phyloP scores from a whole-genome alignment of 2,329 filamentous ascomycete genomes.

The Diplodia scrobiculata region DNA sequence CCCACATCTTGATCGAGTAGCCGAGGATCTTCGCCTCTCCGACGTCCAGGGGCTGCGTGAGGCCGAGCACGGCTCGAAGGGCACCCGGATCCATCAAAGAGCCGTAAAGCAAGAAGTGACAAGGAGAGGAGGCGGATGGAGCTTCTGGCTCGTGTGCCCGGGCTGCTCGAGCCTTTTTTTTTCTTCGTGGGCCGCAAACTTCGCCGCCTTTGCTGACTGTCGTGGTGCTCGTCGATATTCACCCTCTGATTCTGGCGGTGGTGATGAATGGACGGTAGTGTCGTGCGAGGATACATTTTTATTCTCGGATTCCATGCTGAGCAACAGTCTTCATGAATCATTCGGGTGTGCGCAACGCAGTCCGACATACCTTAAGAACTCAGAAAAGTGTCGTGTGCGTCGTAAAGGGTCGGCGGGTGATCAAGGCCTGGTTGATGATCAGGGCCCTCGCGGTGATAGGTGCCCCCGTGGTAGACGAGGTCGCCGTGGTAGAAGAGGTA shows the following conservation, averaged over 20 bases:
- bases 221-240: not conserved
- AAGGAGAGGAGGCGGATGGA: constrained; percentile 33
- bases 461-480: too few species aligned
- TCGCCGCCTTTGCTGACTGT: not conserved
- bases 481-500: too few species aligned
- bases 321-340: not conserved
- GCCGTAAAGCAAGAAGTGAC: constrained; percentile 41
- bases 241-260: not conserved
- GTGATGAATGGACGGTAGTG: not conserved
- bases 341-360: not conserved
- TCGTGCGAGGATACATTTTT: not conserved
- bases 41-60: constrained; percentile 34
- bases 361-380: not conserved
- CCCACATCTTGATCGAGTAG: constrained; percentile 40
- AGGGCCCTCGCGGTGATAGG: too few species aligned
- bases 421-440: too few species aligned
- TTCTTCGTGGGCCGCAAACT: not conserved
- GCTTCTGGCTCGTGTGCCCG: not conserved
- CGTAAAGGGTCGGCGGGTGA: too few species aligned
- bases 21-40: constrained; percentile 35
- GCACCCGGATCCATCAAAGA: constrained; percentile 40
- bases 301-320: not conserved
- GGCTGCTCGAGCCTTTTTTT: not conserved
- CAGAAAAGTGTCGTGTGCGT: too few species aligned
- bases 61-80: constrained; percentile 36